Evolutionary conservation across 1,139 yeast genomes (phyloP), one percentile per base, ranked within the genome.

Genomic region (Candida smagusa): DNA sequence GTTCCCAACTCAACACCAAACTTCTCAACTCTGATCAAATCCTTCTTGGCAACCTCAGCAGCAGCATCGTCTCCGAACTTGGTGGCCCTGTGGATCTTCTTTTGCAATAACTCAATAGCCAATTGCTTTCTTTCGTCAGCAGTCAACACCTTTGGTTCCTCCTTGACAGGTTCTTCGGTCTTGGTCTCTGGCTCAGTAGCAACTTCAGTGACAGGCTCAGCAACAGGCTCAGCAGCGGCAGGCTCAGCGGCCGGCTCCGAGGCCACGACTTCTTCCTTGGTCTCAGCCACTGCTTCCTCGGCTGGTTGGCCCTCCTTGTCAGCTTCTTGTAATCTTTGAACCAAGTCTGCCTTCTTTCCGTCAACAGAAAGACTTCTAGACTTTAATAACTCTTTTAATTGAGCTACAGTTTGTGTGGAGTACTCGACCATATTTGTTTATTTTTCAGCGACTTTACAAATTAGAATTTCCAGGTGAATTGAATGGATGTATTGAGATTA

Each of bases 311-410:
- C 50, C 22, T 37, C 44, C 27, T 35, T 33, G 2, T 43, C 46
- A 27, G 48, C 40, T 34, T 73, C 80, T 38, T 59, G 63, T 44
- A 90, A 72, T 48, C 97, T 78, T 31, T 79, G 78, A 38, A 90
- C 73, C 49, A 90, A 73, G 41, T 88, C 96, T 31, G 84, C 82
- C 62, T 90, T 92, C 52, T 88, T 82, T 21, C 98, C 98, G 31
- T 82, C 79, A 6, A 74, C 68, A 4, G 95, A 59, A 41, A 92
- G 73, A 2, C 83, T 85, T 48, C 81, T 79, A 32, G 72, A 64
- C 52, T 84, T 82, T 52, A 92, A 75, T 39, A 79, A 52, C 46
- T 85, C 96, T 59, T 86, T 89, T 61, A 90, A 75, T 66, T 88
- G 96, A 28, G 84, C 81, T 35, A 89, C 97, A 25, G 95, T 90